Percentiles rank a stretch among this genome's conserved stretches.
phyloP scores from a whole-genome alignment of 2,329 filamentous ascomycete species.

The Endocalyx cinctus region DNA sequence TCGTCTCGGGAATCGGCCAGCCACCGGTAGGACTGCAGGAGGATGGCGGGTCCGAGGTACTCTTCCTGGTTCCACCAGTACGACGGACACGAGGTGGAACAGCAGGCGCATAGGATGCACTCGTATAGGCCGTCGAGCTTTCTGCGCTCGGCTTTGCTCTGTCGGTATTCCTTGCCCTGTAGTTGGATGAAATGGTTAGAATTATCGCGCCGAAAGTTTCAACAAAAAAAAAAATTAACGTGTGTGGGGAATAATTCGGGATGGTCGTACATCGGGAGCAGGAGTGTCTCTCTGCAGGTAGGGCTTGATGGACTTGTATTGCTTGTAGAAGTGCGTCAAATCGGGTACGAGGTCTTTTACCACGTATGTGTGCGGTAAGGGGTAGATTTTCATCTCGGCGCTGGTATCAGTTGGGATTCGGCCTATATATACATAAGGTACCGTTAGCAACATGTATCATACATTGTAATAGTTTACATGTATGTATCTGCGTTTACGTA shows the following conservation, averaged over 20 bases:
- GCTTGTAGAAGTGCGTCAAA: slow-evolving; percentile 98
- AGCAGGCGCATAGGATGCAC: slow-evolving; percentile 99
- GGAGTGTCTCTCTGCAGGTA: slow-evolving; percentile 91
- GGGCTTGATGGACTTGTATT: slow-evolving; percentile 99
- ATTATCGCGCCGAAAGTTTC: neutral
- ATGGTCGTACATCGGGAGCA: slow-evolving; percentile 68
- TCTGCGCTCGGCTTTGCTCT: slow-evolving; percentile 85
- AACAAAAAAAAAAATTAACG: no score
- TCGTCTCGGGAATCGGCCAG: slow-evolving; percentile 92
- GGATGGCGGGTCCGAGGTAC: slow-evolving; percentile 93
- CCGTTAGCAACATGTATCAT: slow-evolving; percentile 21
- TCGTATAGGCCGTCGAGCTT: slow-evolving; percentile 99
- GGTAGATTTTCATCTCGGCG: slow-evolving; percentile 90
- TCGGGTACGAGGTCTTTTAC: slow-evolving; percentile 99
- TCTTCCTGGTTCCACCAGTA: slow-evolving; percentile 99
- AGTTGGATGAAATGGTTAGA: slow-evolving; percentile 9
- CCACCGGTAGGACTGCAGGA: slow-evolving; percentile 98
- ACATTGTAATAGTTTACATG: no score
- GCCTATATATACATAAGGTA: slow-evolving; percentile 55
- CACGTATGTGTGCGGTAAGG: slow-evolving; percentile 95
- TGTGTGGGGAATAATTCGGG: slow-evolving; percentile 11
- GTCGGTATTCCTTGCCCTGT: slow-evolving; percentile 86
- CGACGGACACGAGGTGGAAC: slow-evolving; percentile 97
- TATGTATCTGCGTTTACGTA: slow-evolving; percentile 46
- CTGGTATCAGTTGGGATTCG: slow-evolving; percentile 82